These are phyloP conservation scores for Starmerella bombi DNA, from an alignment of 805 yeast genomes.

Conservation along the genomic window DNA sequence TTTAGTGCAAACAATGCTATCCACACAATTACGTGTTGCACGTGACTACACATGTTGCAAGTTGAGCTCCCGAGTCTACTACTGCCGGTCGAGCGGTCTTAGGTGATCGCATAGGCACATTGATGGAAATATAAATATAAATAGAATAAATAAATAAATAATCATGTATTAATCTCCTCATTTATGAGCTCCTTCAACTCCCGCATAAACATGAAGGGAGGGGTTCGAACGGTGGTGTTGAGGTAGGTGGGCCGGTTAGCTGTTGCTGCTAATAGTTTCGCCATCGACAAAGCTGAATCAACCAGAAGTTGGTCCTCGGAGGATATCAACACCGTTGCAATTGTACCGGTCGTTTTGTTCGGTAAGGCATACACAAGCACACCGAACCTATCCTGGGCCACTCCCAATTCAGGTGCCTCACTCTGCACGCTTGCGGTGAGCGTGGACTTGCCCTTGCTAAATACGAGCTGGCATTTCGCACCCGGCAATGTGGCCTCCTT, in stretches of 20 bases:
- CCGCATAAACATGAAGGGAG: constrained; percentile 3
- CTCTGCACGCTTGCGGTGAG: constrained; percentile 13
- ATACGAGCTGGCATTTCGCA: constrained; percentile 12
- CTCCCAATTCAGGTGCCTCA: neutral
- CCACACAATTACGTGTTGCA: too few species aligned
- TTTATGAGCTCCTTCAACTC: too few species aligned
- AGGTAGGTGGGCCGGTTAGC: constrained; percentile 19
- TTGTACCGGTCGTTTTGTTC: neutral
- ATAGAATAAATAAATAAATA: too few species aligned
- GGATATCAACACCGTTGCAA: constrained; percentile 11
- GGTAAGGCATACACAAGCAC: constrained; percentile 21
- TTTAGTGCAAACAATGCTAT: too few species aligned
- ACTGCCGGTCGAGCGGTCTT: too few species aligned
- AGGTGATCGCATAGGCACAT: too few species aligned
- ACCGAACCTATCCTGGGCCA: constrained; percentile 11
- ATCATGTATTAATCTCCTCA: too few species aligned
- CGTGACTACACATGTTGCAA: too few species aligned
- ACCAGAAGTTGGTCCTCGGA: constrained; percentile 8
- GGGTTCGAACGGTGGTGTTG: constrained; percentile 13
- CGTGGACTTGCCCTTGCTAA: constrained; percentile 12
- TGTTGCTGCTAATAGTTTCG: constrained; percentile 15
- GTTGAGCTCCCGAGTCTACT: too few species aligned
- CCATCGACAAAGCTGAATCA: constrained; percentile 15
- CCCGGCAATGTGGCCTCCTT: constrained; percentile 11
- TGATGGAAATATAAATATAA: too few species aligned